phyloP scores from a whole-genome alignment of 208 protist genomes.

The Leishmania guyanensis region DNA sequence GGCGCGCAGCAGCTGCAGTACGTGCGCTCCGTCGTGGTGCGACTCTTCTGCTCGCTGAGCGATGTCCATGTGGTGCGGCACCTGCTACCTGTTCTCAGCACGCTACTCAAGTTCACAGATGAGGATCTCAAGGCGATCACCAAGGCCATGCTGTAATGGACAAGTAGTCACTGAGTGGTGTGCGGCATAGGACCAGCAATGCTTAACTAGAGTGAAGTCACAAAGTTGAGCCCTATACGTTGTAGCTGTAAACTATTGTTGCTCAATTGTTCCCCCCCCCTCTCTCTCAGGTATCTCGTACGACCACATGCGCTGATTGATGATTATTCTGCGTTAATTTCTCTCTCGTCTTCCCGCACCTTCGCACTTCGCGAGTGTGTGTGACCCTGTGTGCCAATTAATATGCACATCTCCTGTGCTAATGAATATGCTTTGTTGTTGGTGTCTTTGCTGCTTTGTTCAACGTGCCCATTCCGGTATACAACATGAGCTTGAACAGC shows the following conservation, averaged over 20 bases:
- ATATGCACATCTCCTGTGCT: background rate
- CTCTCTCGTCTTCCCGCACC: background rate
- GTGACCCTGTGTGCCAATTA: background rate
- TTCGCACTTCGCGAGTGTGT: background rate
- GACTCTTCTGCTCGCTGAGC: slow-evolving; percentile 59
- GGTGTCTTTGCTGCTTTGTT: background rate
- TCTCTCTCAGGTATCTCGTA: background rate
- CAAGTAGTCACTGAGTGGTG: background rate
- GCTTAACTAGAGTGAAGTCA: background rate
- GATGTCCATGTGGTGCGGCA: slow-evolving; percentile 53
- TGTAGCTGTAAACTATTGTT: background rate
- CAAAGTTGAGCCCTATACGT: no score
- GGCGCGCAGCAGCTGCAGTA: slow-evolving; percentile 72
- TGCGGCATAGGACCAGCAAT: background rate
- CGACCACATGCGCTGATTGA: background rate
- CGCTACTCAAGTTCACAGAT: slow-evolving; percentile 63
- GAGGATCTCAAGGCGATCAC: slow-evolving; percentile 56
- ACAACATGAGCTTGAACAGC: background rate
- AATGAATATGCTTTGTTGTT: background rate
- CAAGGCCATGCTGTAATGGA: slow-evolving; percentile 52
- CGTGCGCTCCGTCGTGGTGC: slow-evolving; percentile 68
- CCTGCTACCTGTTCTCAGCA: slow-evolving; percentile 78
- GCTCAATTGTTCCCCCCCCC: background rate
- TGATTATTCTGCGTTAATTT: background rate
- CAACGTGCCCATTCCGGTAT: background rate